Base-by-base conservation (phyloP, 495 filamentous ascomycete species). In the Aspergillus panamensis region DNA sequence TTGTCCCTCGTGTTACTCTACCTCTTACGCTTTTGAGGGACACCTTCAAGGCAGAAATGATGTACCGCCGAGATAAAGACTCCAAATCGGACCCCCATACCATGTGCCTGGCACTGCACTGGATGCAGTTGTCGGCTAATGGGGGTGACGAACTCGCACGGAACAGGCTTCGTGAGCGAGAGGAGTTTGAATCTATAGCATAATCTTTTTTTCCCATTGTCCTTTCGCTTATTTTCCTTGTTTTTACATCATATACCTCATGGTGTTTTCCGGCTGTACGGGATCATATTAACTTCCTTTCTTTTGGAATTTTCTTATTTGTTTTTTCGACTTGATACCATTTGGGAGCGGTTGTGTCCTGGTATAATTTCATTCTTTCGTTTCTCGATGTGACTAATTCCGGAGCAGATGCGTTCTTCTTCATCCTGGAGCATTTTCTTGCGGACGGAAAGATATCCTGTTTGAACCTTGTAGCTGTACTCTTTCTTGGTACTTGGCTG, bases 71-170 rank as follows among this genome's bases (percentile, higher is more conserved):
- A 31, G 73, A 72, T 12, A 73, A 76, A 37, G 73, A 77, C 54
- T 84, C 86, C 47, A 80, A 80, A 57, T 79, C 80, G 44, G 92
- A 98, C 67, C 91, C 94, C 16, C 85, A 87, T 48, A 91, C 91
- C 9, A 96, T 98, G 88, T 96, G 93, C 66, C 80, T 97, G 53
- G 93, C 95, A 4, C 88, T 96, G 66, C 94, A 98, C 75, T 98
- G 94, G 94, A 97, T 97, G 94, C 91, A 92, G 76, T 76, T 92
- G 59, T 91, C 90, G 40, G 88, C 90, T 56, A 83, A 78, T 51
- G 92, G 93, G 35, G 92, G 92, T 9, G 94, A 98, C 70, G 83
- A 89, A 65, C 78, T 97, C 60, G 94, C 94, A 29, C 85, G 82
- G 68, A 90, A 89, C 68, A 88, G 92, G 70, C 81, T 97, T 71